Evolutionary conservation across 1,139 yeast genomes (phyloP).

Genomic region (Taiozyma sp.): DNA sequence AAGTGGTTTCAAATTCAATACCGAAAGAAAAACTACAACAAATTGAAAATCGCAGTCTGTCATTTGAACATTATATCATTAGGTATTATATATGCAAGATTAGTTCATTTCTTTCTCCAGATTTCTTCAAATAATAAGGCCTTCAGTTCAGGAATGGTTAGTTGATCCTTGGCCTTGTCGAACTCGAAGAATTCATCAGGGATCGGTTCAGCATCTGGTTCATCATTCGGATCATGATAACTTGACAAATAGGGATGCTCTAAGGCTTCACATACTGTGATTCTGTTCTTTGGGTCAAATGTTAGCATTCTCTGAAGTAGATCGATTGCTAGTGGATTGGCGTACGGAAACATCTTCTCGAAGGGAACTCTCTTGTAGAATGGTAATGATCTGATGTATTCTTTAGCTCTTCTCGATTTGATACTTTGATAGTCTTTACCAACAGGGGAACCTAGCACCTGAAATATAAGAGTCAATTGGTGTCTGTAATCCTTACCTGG

Average conservation of each 20-base stretch:
- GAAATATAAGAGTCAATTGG: constrained; percentile 58
- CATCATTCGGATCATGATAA: constrained; percentile 72
- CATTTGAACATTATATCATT: not conserved
- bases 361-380: constrained; percentile 44
- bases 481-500: constrained; percentile 77
- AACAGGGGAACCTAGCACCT: constrained; percentile 61
- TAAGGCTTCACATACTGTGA: constrained; percentile 61
- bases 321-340: constrained; percentile 60
- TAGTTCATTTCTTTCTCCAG: constrained; percentile 23
- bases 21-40: no score
- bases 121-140: constrained; percentile 55
- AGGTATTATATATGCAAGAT: not conserved
- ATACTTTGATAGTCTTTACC: constrained; percentile 52
- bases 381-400: constrained; percentile 58
- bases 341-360: constrained; percentile 37
- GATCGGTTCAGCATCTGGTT: constrained; percentile 50
- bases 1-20: no score
- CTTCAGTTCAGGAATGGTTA: constrained; percentile 43
- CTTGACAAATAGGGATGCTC: constrained; percentile 59
- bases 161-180: constrained; percentile 50
- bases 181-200: constrained; percentile 61
- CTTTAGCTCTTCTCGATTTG: constrained; percentile 57
- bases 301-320: constrained; percentile 53
- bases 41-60: no score
- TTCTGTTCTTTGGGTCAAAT: constrained; percentile 61